Base-by-base conservation (phyloP, 2,329 filamentous ascomycete genomes). In the Pezicula radicicola region DNA sequence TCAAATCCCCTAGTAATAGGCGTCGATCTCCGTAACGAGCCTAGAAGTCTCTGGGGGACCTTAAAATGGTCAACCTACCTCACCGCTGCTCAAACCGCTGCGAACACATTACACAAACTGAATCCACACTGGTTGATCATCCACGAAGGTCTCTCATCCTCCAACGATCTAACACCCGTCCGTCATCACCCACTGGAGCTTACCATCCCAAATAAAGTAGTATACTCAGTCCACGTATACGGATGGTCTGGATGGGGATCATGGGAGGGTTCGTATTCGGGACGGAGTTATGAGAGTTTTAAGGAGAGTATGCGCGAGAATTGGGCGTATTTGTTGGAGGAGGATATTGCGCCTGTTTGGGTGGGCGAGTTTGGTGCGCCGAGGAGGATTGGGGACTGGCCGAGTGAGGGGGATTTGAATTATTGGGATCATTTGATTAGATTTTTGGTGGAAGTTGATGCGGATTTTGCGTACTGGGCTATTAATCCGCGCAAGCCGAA, bases 401-500 rank as follows among this genome's bases (percentile, higher is more conserved):
- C 82, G 1, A 74, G 73, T 33, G 68, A 75, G 8, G 81, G 82
- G 7, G 82, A 85, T 57, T 72, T 72, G 50, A 83, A 84, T 60
- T 88, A 88, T 70, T 88, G 84, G 85, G 68, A 70, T 41, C 82
- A 87, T 64, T 66, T 88, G 66, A 70, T 86, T 70, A 73, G 72
- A 27, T 85, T 78, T 65, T 72, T 88, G 52, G 75, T 76, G 60
- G 67, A 71, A 3, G 67, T 81, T 47, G 81, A 86, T 59, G 81
- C 80, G 9, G 84, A 87, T 60, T 86, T 85, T 70, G 85, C 80
- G 6, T 88, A 88, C 67, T 88, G 85, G 85, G 84, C 84, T 15
- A 64, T 88, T 58, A 88, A 88, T 68, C 81, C 84, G 37, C 73
- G 81, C 44, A 88, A 88, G 67, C 80, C 83, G 9, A 75, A 75